A percentile compares a stretch with the other conserved stretches of the same genome.
Evolutionary conservation across 768 basidiomycete species (phyloP).

Genomic region (Paxillus rubicundulus): DNA sequence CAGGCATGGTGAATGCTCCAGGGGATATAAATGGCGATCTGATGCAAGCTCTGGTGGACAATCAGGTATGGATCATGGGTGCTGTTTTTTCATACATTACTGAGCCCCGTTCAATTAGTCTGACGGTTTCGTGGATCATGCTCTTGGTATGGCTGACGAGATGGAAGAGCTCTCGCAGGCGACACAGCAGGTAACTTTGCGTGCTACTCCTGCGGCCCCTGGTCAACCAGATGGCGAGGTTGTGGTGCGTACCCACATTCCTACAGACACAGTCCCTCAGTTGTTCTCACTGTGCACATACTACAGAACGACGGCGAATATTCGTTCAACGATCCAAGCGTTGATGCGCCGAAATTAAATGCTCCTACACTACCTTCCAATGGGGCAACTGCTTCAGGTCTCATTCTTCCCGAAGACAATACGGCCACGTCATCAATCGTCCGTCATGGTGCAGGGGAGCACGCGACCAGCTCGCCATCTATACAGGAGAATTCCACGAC

Average conservation of each 20-base stretch:
- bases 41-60: no score
- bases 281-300: not conserved
- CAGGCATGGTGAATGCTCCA: not conserved
- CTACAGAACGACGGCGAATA: not conserved
- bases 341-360: not conserved
- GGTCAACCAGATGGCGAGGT: not conserved
- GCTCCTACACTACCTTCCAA: not conserved
- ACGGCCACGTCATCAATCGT: not conserved
- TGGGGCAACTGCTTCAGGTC: slow-evolving; percentile 7
- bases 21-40: no score
- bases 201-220: not conserved
- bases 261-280: no score
- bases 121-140: not conserved
- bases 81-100: not conserved
- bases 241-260: slow-evolving; percentile 3
- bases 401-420: slow-evolving; percentile 16
- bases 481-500: not conserved
- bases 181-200: not conserved
- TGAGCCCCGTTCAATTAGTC: not conserved
- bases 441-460: not conserved
- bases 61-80: not conserved
- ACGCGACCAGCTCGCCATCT: not conserved
- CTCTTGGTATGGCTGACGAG: slow-evolving; percentile 9
- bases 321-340: not conserved
- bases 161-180: slow-evolving; percentile 1